These are phyloP conservation scores for Penicillium fuscoglaucum DNA, from an alignment of 2,329 filamentous ascomycete species.

Conservation along the genomic window DNA sequence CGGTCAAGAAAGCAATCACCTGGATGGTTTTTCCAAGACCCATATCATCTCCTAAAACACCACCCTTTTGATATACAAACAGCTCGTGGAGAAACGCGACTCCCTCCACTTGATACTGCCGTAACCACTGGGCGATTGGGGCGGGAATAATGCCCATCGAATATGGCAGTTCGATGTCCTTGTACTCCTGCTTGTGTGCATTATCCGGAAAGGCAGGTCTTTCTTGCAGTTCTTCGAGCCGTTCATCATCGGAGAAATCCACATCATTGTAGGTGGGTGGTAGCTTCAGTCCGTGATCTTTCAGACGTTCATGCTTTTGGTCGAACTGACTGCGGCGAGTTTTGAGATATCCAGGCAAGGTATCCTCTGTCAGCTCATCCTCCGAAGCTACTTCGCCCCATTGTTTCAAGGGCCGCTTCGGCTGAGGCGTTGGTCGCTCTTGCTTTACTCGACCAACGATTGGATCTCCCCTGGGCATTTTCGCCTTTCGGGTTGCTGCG, in stretches of 20 bases:
- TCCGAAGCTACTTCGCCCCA: conserved; percentile 53
- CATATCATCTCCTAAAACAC: conserved; percentile 95
- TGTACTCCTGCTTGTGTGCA: conserved; percentile 68
- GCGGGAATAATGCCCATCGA: conserved; percentile 83
- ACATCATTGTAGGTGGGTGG: conserved; percentile 77
- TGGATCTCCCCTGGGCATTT: conserved; percentile 44
- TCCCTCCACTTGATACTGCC: conserved; percentile 87
- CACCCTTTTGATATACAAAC: conserved; percentile 88
- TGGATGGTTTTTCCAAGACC: conserved; percentile 96
- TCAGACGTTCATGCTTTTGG: conserved; percentile 56
- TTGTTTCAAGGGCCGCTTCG: conserved; percentile 39
- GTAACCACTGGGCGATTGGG: conserved; percentile 84
- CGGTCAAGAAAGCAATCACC: conserved; percentile 87
- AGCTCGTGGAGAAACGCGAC: conserved; percentile 81
- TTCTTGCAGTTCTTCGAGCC: conserved; percentile 62
- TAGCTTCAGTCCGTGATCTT: conserved; percentile 68
- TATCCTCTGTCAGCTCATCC: conserved; percentile 57
- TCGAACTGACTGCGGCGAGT: conserved; percentile 71
- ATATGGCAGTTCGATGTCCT: conserved; percentile 71
- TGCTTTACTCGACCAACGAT: conserved; percentile 38
- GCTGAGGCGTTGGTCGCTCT: conserved; percentile 22
- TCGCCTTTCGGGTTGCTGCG: conserved; percentile 50
- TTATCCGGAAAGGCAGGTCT: conserved; percentile 65
- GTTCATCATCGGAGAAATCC: conserved; percentile 71
- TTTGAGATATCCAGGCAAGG: conserved; percentile 71